Percentiles rank a stretch among this genome's conserved stretches.
Conservation (phyloP, 108 stramenopile genomes). For the Cyclotella kingstonii region DNA sequence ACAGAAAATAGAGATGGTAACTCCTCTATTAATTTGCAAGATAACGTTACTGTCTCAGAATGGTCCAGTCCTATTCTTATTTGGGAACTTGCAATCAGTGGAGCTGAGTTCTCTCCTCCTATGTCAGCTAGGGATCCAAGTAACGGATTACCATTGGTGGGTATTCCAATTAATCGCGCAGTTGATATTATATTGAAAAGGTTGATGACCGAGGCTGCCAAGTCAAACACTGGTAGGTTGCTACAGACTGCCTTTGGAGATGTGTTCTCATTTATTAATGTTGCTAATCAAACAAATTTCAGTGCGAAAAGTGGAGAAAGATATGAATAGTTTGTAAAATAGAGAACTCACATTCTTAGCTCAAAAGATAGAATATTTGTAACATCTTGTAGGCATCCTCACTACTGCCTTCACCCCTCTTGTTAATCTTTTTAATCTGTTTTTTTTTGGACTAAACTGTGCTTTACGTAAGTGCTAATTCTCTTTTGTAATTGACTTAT, state of each 20-base stretch:
- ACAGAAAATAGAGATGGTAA: not conserved
- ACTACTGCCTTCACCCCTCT: too few species aligned
- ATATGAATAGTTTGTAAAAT: too few species aligned
- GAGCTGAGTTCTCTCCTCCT: constrained; percentile 39
- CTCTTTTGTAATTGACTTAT: too few species aligned
- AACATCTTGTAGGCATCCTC: too few species aligned
- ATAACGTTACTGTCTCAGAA: constrained; percentile 7
- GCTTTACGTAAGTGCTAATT: too few species aligned
- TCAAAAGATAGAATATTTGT: too few species aligned
- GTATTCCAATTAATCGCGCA: constrained; percentile 35
- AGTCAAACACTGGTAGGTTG: constrained; percentile 42
- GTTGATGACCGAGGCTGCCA: constrained; percentile 40
- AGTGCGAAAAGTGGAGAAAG: not conserved
- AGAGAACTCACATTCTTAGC: too few species aligned
- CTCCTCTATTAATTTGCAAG: not conserved
- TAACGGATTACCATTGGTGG: constrained; percentile 39
- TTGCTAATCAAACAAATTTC: constrained; percentile 3
- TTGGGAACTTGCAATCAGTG: constrained; percentile 35
- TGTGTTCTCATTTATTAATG: constrained; percentile 37
- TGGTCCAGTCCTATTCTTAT: constrained; percentile 42
- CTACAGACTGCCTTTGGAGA: constrained; percentile 47
- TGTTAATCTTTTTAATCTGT: too few species aligned
- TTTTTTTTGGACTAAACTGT: too few species aligned
- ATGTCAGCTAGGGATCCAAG: constrained; percentile 34
- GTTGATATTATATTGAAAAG: constrained; percentile 42